Evolutionary conservation across 768 basidiomycete species (phyloP).

Genomic region (Paxillus rubicundulus): DNA sequence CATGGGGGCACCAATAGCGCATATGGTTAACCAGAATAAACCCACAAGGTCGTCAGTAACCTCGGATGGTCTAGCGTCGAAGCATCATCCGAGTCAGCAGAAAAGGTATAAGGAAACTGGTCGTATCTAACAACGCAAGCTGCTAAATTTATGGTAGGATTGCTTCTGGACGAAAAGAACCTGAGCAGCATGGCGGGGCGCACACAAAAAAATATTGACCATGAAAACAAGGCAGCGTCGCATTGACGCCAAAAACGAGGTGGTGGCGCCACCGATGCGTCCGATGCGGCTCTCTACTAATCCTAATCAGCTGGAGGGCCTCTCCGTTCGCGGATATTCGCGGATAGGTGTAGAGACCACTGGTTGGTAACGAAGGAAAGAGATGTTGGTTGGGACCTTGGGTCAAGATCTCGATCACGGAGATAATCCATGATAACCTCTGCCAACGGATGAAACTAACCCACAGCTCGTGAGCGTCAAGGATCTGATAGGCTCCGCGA

Average conservation of each 20-base stretch:
- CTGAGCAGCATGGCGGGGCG: neutral
- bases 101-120: neutral
- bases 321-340: too few relatives aligned
- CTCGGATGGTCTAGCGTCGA: constrained; percentile 18
- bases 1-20: too few relatives aligned
- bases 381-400: neutral
- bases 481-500: constrained; percentile 17
- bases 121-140: neutral
- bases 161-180: neutral
- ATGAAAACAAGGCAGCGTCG: neutral
- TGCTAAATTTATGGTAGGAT: neutral
- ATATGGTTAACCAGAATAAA: too few relatives aligned
- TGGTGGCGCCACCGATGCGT: neutral
- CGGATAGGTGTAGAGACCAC: neutral
- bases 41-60: constrained; percentile 1
- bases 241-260: neutral
- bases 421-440: neutral
- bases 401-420: neutral
- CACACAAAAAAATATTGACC: neutral
- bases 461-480: constrained; percentile 9
- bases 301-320: neutral
- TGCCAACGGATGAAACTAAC: neutral
- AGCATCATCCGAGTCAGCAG: neutral
- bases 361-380: neutral
- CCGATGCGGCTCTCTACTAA: neutral